Base-by-base conservation (phyloP, 2,329 filamentous ascomycete species). In the Xenoacremonium recifei region DNA sequence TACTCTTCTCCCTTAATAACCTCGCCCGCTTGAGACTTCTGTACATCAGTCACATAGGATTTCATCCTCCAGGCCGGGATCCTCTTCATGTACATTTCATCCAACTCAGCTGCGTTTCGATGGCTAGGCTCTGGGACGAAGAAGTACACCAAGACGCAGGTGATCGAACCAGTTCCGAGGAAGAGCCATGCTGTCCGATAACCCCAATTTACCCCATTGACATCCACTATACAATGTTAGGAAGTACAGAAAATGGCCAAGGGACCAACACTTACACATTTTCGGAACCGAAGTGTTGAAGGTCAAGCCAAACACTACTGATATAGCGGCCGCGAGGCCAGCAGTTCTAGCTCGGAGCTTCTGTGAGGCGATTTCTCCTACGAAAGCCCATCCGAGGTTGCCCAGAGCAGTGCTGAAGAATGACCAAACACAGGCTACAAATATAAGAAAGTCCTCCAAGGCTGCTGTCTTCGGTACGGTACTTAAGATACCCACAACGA, bases 1-100 rank as follows among this genome's bases (percentile, higher is more conserved):
- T n/a, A n/a, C n/a, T n/a, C n/a, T n/a, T n/a, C n/a, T n/a, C n/a
- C n/a, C n/a, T n/a, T n/a, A n/a, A n/a, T n/a, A n/a, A n/a, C n/a
- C n/a, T n/a, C n/a, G n/a, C n/a, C n/a, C n/a, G n/a, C n/a, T n/a
- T n/a, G n/a, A n/a, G n/a, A n/a, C n/a, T n/a, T n/a, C 31, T 50
- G 48, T 6, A 49, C 45, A 17, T 50, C 36, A 3, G 48, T 49
- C 2, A 49, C 32, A 16, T 46, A 42, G 20, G 48, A 48, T 9
- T 33, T 33, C 48, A 50, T 50, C 23, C 38, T 37, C 37, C 48
- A 41, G 15, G 45, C 48, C 3, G 42, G 45, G 3, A 50, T 37
- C 3, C 40, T 27, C 18, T 50, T 50, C 29, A 46, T 42, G 21
- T 46, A 50, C 48, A 50, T 50, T 31, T 50, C 48, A 27, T 50